Evolutionary conservation across 352 stramenopile species (phyloP).

Genomic region (Phytophthora aleatoria): DNA sequence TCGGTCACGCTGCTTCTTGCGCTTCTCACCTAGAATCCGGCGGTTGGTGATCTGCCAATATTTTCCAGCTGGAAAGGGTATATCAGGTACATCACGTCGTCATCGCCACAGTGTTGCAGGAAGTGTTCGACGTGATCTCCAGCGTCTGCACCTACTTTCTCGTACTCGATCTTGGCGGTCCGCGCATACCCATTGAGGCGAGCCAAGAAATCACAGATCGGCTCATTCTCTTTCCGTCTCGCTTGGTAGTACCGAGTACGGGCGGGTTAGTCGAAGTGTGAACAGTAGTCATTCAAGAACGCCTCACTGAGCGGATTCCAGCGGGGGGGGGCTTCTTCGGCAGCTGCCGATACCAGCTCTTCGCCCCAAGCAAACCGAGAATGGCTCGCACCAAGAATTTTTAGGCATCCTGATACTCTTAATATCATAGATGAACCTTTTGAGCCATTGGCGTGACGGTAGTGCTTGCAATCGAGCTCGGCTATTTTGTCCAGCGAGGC

Average conservation of each 20-base stretch:
- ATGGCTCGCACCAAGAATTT: background rate
- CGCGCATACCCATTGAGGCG: background rate
- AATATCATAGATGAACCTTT: background rate
- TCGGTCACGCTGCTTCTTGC: background rate
- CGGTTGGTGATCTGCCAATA: background rate
- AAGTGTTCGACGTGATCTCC: background rate
- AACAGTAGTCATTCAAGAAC: background rate
- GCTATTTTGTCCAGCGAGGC: background rate
- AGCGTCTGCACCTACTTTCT: background rate
- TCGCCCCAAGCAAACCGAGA: background rate
- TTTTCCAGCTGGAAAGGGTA: background rate
- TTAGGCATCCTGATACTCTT: background rate
- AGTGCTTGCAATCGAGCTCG: background rate
- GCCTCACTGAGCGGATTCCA: background rate
- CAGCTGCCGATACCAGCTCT: background rate
- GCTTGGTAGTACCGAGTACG: background rate
- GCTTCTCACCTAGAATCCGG: background rate
- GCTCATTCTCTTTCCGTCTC: background rate
- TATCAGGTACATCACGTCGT: background rate
- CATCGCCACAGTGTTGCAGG: background rate
- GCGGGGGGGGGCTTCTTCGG: background rate
- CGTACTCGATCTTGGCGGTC: background rate
- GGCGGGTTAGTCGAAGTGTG: background rate
- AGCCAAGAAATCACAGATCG: background rate
- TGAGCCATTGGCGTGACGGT: background rate